phyloP scores from a whole-genome alignment of 768 basidiomycete species.

The Lentinula boryana region DNA sequence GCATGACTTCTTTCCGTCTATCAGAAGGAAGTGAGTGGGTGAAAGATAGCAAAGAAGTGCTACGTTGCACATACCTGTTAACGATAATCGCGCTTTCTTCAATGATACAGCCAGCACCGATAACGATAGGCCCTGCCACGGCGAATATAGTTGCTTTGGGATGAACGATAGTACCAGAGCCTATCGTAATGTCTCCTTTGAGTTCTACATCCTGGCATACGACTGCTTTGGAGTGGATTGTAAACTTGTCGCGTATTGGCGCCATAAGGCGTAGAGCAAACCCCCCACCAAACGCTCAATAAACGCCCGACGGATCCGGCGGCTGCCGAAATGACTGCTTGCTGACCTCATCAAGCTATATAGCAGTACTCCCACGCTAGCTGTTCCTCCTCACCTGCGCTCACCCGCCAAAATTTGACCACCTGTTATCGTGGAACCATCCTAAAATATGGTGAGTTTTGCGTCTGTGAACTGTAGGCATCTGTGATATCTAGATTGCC shows the following conservation, averaged over 20 bases:
- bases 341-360: neutral
- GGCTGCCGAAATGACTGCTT: neutral
- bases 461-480: neutral
- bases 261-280: neutral
- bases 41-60: neutral
- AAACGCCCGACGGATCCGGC: neutral
- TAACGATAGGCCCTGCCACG: slow-evolving; percentile 82
- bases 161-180: slow-evolving; percentile 86
- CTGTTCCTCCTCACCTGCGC: neutral
- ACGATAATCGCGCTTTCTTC: slow-evolving; percentile 90
- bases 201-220: slow-evolving; percentile 93
- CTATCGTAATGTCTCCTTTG: slow-evolving; percentile 91
- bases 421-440: slow-evolving; percentile 1
- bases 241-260: slow-evolving; percentile 77
- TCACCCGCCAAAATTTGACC: slow-evolving; percentile 1
- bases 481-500: neutral
- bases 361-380: neutral
- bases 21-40: neutral
- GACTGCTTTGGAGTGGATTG: slow-evolving; percentile 85
- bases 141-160: slow-evolving; percentile 94
- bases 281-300: neutral
- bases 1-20: slow-evolving; percentile 80
- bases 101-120: slow-evolving; percentile 84
- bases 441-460: slow-evolving; percentile 3
- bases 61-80: slow-evolving; percentile 51